phyloP scores from a whole-genome alignment of 2,329 filamentous ascomycete species.

The Cercospora sp. region DNA sequence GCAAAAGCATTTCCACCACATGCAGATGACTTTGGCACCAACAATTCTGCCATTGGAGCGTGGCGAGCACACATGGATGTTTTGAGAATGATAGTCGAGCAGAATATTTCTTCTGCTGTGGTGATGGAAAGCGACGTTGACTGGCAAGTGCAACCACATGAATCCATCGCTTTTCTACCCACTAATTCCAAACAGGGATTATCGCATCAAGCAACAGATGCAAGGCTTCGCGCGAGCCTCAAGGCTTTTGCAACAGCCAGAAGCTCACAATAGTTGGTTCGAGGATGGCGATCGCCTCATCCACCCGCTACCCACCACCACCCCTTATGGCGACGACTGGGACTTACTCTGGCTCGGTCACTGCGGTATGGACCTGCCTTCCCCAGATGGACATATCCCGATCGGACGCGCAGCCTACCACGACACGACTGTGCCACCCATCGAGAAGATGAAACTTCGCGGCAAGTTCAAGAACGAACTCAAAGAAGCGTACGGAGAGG shows the following conservation, averaged over 20 bases:
- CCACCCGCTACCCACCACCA: slow-evolving; percentile 19
- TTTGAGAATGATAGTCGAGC: slow-evolving; percentile 38
- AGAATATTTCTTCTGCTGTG: slow-evolving; percentile 42
- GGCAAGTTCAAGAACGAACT: slow-evolving; percentile 25
- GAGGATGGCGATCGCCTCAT: slow-evolving; percentile 8
- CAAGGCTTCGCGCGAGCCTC: slow-evolving; percentile 40
- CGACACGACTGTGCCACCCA: slow-evolving; percentile 30
- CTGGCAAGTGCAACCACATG: slow-evolving; percentile 39
- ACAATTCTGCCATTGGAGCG: slow-evolving; percentile 8
- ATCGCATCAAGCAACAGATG: slow-evolving; percentile 43
- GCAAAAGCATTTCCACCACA: slow-evolving; percentile 37
- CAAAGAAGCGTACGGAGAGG: slow-evolving; percentile 23
- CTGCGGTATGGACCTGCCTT: slow-evolving; percentile 42
- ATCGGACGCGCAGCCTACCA: slow-evolving; percentile 29
- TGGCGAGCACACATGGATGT: slow-evolving; percentile 28
- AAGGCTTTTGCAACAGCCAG: slow-evolving; percentile 39
- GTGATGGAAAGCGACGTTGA: slow-evolving; percentile 49
- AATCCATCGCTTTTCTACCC: not conserved
- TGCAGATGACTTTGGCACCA: not conserved
- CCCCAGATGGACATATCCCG: slow-evolving; percentile 18
- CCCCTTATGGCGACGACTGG: slow-evolving; percentile 37
- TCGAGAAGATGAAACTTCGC: slow-evolving; percentile 21
- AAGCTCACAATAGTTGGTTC: slow-evolving; percentile 12
- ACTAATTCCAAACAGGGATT: not conserved
- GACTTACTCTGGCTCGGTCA: slow-evolving; percentile 46